A percentile compares a stretch with the other conserved stretches of the same genome.
phyloP scores from a whole-genome alignment of 225 moss, liverwort and hornwort species.

The Sphagnum tenellum region DNA sequence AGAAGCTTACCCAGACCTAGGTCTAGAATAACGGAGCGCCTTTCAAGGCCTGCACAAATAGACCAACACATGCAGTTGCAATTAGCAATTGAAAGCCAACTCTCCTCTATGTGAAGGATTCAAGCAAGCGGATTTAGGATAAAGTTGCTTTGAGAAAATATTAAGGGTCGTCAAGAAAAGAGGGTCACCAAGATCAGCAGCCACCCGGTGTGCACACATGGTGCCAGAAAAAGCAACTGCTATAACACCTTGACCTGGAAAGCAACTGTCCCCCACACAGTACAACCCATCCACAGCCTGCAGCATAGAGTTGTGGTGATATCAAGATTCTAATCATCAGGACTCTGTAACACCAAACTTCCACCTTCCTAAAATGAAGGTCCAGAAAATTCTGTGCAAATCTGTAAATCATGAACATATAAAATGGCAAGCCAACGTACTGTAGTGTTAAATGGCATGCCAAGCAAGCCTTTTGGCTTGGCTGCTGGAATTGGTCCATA shows the following conservation, averaged over 20 bases:
- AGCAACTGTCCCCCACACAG: slow-evolving; percentile 94
- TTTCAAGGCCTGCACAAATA: slow-evolving; percentile 57
- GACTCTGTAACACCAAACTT: no score
- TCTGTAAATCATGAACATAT: neutral
- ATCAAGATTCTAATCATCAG: no score
- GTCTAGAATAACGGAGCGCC: slow-evolving; percentile 45
- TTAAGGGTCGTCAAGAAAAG: neutral
- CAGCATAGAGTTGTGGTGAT: slow-evolving; percentile 1
- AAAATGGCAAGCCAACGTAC: slow-evolving; percentile 8
- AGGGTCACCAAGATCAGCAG: slow-evolving; percentile 63
- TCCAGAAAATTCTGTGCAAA: neutral
- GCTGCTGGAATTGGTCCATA: slow-evolving; percentile 85
- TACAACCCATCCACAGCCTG: slow-evolving; percentile 77
- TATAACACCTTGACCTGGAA: slow-evolving; percentile 94
- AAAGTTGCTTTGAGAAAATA: neutral
- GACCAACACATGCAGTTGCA: neutral
- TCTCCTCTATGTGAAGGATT: neutral
- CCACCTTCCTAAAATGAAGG: no score
- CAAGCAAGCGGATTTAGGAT: neutral
- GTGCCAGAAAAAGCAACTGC: slow-evolving; percentile 90
- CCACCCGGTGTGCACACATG: slow-evolving; percentile 93
- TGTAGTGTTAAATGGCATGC: slow-evolving; percentile 95
- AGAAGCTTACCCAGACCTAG: slow-evolving; percentile 60
- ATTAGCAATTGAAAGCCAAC: neutral
- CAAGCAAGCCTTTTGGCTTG: slow-evolving; percentile 79